A percentile compares a stretch with the other conserved stretches of the same genome.
Conservation (phyloP, 2,329 filamentous ascomycete genomes). For the Aspergillus viridinutans region DNA sequence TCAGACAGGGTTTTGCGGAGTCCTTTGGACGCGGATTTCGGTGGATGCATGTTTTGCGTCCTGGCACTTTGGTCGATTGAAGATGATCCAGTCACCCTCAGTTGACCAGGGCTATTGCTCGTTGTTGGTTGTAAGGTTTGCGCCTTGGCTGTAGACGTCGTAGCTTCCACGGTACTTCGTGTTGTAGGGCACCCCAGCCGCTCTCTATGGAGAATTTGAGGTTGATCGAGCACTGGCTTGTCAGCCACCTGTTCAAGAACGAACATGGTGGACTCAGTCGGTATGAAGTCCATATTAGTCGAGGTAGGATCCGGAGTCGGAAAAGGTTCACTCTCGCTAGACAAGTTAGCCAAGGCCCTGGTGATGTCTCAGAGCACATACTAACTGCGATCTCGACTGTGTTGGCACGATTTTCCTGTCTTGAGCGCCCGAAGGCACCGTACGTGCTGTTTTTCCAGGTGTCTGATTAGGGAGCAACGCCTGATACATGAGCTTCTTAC, state of each 20-base stretch:
- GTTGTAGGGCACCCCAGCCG: not conserved
- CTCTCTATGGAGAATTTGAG: not conserved
- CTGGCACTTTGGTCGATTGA: not conserved
- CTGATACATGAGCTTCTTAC: slow-evolving; percentile 43
- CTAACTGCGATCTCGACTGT: slow-evolving; percentile 23
- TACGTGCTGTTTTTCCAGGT: slow-evolving; percentile 9
- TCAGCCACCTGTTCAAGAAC: slow-evolving; percentile 24
- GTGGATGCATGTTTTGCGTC: not conserved
- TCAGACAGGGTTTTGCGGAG: slow-evolving; percentile 36
- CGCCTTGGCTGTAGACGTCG: not conserved
- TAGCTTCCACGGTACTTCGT: not conserved
- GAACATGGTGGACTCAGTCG: slow-evolving; percentile 27
- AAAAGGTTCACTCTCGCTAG: slow-evolving; percentile 1
- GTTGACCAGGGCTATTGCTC: not conserved
- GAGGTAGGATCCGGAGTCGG: slow-evolving; percentile 2
- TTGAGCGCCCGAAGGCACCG: slow-evolving; percentile 5
- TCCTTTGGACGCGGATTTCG: slow-evolving; percentile 7
- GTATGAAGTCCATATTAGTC: slow-evolving; percentile 22
- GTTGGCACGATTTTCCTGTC: not conserved
- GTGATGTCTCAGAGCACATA: slow-evolving; percentile 15
- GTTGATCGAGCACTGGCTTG: slow-evolving; percentile 1
- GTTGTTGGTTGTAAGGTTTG: not conserved
- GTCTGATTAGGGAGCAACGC: slow-evolving; percentile 28
- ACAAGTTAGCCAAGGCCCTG: slow-evolving; percentile 8
- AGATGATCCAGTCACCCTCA: not conserved